Percentiles rank a stretch among this genome's conserved stretches.
Conservation (phyloP, 2,329 filamentous ascomycete species). For the Trichoderma hamatum region DNA sequence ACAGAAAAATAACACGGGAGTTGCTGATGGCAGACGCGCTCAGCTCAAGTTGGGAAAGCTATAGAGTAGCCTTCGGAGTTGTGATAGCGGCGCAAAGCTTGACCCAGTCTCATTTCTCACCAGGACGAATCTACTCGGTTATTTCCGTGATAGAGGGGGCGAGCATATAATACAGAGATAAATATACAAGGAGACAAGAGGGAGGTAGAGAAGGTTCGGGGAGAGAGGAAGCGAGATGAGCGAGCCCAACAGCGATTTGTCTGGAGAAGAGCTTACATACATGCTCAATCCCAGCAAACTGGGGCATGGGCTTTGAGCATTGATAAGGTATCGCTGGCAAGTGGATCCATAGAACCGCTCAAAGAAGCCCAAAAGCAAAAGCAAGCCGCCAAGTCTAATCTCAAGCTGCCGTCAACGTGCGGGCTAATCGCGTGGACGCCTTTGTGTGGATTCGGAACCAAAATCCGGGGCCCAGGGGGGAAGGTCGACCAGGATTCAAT, state of each 20-base stretch:
- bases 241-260: background rate
- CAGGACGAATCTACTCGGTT: background rate
- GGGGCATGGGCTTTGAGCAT: slow-evolving; percentile 8
- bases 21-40: slow-evolving; percentile 4
- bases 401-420: slow-evolving; percentile 2
- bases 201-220: background rate
- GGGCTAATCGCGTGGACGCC: slow-evolving; percentile 20
- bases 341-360: slow-evolving; percentile 1
- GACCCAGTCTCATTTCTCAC: slow-evolving; percentile 25
- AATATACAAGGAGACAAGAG: background rate
- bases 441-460: slow-evolving; percentile 15
- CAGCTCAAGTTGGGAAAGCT: slow-evolving; percentile 18
- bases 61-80: slow-evolving; percentile 5
- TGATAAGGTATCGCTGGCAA: background rate
- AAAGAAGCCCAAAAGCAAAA: background rate
- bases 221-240: slow-evolving; percentile 14
- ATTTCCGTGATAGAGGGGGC: background rate
- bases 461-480: slow-evolving; percentile 12
- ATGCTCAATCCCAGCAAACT: slow-evolving; percentile 5
- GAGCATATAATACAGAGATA: background rate
- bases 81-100: slow-evolving; percentile 1
- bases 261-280: slow-evolving; percentile 15
- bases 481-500: background rate
- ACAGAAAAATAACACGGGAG: background rate
- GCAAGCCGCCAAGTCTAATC: slow-evolving; percentile 1